Evolutionary conservation across 2,329 filamentous ascomycete species (phyloP).

Genomic region (Cordyceps javanica): DNA sequence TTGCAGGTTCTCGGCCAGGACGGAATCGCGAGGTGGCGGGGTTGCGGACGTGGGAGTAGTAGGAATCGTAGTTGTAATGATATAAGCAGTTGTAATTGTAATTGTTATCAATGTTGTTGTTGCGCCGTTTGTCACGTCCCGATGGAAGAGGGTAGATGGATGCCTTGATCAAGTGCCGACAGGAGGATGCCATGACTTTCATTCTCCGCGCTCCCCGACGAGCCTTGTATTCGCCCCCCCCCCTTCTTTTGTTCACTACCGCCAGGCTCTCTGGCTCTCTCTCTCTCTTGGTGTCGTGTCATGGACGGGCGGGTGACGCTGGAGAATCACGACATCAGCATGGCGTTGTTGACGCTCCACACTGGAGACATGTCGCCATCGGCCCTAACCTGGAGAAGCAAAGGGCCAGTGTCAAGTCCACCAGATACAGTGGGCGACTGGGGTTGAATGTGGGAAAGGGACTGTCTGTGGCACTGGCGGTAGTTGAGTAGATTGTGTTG

Average conservation of each 20-base stretch:
- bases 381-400: conserved; percentile 9
- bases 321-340: conserved; percentile 12
- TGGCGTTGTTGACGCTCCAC: conserved; percentile 9
- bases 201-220: not conserved
- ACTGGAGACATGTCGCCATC: conserved; percentile 11
- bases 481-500: not conserved
- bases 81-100: too few species aligned
- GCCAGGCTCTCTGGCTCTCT: too few species aligned
- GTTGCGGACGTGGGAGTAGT: not conserved
- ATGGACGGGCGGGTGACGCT: not conserved
- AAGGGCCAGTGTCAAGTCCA: not conserved
- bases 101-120: too few species aligned
- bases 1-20: not conserved
- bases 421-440: not conserved
- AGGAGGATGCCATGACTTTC: not conserved
- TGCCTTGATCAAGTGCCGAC: not conserved
- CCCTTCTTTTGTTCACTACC: too few species aligned
- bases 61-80: too few species aligned
- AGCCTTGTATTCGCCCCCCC: not conserved
- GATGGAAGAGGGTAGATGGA: not conserved
- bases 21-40: not conserved
- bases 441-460: not conserved
- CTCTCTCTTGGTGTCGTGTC: not conserved
- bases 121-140: not conserved
- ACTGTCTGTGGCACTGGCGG: too few species aligned